Conservation (phyloP, 2,329 filamentous ascomycete genomes). For the Reticulascus tulasneorum region DNA sequence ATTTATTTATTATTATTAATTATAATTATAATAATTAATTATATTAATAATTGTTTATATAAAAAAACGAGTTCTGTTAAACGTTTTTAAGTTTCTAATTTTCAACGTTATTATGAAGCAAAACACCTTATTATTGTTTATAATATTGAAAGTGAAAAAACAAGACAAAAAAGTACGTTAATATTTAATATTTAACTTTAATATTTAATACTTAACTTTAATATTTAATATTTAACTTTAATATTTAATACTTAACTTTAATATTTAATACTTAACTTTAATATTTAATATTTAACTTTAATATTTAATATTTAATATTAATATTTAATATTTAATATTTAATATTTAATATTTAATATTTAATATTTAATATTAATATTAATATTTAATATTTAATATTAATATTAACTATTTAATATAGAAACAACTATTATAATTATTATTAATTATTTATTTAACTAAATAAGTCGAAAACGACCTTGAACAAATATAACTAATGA, state of each 20-base stretch:
- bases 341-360: not conserved
- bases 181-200: not conserved
- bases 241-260: not conserved
- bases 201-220: not conserved
- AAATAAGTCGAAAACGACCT: not conserved
- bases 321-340: no score
- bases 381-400: not conserved
- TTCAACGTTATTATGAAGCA: no score
- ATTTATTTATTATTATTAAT: not conserved
- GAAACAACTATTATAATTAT: not conserved
- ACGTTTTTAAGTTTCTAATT: not conserved
- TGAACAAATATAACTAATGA: no score
- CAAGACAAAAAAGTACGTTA: no score
- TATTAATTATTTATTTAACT: not conserved
- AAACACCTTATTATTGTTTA: no score
- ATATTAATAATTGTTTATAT: slow-evolving; percentile 1
- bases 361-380: not conserved
- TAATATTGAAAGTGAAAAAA: no score
- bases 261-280: not conserved
- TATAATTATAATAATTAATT: no score
- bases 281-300: not conserved
- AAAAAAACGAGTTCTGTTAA: no score
- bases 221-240: not conserved
- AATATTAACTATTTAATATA: not conserved
- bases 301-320: slow-evolving; percentile 1